These are phyloP conservation scores for Phytopythium oedochilum DNA, from an alignment of 352 stramenopile species.

Conservation along the genomic window DNA sequence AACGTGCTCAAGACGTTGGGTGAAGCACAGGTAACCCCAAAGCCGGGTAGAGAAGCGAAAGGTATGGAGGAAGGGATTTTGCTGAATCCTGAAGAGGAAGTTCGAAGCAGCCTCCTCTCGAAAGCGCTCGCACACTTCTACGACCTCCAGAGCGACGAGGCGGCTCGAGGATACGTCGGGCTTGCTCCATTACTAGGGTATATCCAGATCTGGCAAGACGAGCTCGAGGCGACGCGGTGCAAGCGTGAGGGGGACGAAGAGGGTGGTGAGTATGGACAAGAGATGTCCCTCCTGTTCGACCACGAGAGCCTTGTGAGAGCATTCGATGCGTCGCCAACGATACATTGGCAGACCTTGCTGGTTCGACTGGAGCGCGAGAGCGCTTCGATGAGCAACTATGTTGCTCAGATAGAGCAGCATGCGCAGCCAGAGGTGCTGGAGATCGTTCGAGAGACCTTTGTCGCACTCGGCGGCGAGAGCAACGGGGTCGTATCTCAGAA, in stretches of 20 bases:
- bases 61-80: not conserved
- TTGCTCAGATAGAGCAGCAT: conserved; percentile 20
- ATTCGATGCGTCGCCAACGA: conserved; percentile 20
- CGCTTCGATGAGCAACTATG: conserved; percentile 27
- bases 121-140: conserved; percentile 23
- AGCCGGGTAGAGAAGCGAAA: not conserved
- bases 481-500: conserved; percentile 41
- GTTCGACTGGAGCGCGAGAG: conserved; percentile 33
- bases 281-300: conserved; percentile 10
- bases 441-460: conserved; percentile 27
- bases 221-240: not conserved
- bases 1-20: conserved; percentile 35
- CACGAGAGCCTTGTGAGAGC: conserved; percentile 11
- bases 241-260: not conserved
- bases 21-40: not conserved
- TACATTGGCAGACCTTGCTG: conserved; percentile 68
- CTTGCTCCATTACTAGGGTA: conserved; percentile 5
- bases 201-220: conserved; percentile 9
- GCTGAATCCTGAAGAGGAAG: not conserved
- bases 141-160: conserved; percentile 15
- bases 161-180: conserved; percentile 12
- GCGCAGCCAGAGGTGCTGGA: conserved; percentile 15
- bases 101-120: conserved; percentile 10
- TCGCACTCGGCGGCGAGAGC: conserved; percentile 29
- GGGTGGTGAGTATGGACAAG: not conserved